Evolutionary conservation across 768 basidiomycete genomes (phyloP), one percentile per base, ranked within the genome.

Genomic region (Inosperma sp.): DNA sequence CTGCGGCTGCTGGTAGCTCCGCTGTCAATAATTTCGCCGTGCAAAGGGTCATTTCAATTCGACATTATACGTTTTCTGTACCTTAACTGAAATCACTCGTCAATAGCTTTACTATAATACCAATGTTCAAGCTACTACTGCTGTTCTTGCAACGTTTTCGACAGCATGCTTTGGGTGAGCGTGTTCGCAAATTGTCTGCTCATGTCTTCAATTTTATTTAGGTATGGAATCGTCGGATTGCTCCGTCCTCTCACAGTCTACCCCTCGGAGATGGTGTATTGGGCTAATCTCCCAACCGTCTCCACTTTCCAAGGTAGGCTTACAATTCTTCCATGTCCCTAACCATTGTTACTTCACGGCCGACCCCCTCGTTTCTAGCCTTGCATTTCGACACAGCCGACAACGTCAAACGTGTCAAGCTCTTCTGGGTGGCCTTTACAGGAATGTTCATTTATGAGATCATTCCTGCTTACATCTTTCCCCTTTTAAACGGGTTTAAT

Each of bases 251-350:
- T 83, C 17, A 79, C 77, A 0, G 79, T 82, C 6, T 80, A 82
- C 59, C 80, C 80, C 0, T 75, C 77, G n/a, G 80, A 81, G 60
- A 79, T 80, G 79, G 79, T 83, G 14, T 82, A 81, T 54, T 81
- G 80, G 80, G 48, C 52, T 77, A 80, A 77, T 58, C 62, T 83
- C 17, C 80, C 80, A 0, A 79, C 75, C 1, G 77, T 83, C n/a
- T 70, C 79, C 2, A 74, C 80, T 25, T 81, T 82, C 63, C 81
- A 82, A 75, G 71, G 78, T 78, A 55, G 22, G 48, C 5, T 36
- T 7, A 27, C 22, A 16, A 48, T 9, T 3, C 40, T 19, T 39
- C 22, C 6, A 23, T 7, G 25, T 44, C 5, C 52, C 16, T 37
- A 17, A 26, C n/a, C n/a, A n/a, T 21, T 9, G 25, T 25, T 10